Percentiles rank a stretch among this genome's conserved stretches.
Evolutionary conservation across 129 eudicot species (phyloP).

Genomic region (Lactuca sativa): DNA sequence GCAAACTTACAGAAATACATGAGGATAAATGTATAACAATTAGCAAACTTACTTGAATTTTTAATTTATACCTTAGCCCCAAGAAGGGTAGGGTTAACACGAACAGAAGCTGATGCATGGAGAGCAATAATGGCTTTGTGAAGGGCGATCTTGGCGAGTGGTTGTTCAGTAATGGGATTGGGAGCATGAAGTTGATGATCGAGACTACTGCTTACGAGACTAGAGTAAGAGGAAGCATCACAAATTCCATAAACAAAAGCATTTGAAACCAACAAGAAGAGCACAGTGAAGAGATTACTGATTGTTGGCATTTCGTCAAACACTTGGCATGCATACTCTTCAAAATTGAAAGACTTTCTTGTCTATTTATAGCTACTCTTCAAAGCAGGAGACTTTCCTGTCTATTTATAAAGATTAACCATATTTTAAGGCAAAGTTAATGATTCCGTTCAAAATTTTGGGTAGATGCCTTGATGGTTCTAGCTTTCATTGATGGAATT

Average conservation of each 20-base stretch:
- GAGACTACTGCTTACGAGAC: neutral
- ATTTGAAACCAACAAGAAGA: neutral
- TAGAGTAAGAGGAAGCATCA: neutral
- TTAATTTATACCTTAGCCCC: slow-evolving; percentile 25
- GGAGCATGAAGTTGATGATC: neutral
- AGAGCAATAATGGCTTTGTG: slow-evolving; percentile 28
- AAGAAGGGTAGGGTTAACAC: slow-evolving; percentile 25
- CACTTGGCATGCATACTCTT: neutral
- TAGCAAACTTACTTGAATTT: too few species aligned
- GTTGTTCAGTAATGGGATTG: slow-evolving; percentile 23
- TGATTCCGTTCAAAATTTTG: neutral
- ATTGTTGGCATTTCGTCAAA: neutral
- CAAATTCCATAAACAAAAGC: neutral
- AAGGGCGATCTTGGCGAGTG: slow-evolving; percentile 33
- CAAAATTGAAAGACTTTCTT: neutral
- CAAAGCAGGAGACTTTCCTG: neutral
- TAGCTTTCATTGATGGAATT: neutral
- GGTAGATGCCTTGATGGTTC: neutral
- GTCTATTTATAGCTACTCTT: neutral
- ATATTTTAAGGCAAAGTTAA: neutral
- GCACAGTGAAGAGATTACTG: neutral
- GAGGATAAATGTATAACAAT: too few species aligned
- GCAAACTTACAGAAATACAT: too few species aligned
- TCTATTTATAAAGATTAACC: neutral
- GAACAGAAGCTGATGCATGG: slow-evolving; percentile 24